Base-by-base conservation (phyloP, 805 yeast species). In the Wickerhamiella slavikovae region DNA sequence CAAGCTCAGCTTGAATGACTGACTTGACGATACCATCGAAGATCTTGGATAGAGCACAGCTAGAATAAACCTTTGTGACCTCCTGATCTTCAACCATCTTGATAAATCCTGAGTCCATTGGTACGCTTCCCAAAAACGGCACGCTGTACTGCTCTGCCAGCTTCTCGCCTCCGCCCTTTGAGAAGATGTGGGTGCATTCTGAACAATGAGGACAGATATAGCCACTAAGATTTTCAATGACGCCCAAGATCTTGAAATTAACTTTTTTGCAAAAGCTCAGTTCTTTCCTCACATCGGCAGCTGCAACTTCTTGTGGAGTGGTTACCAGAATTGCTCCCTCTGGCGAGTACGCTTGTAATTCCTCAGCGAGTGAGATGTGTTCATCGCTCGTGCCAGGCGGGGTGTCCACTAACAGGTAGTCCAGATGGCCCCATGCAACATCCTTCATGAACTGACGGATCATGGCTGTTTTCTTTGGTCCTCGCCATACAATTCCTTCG, bases 381-480 rank as follows among this genome's bases (percentile, higher is more conserved):
- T 89, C 99, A 51, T 89, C 99, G 0, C 93, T 76, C 0, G 99
- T 89, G 0, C 99, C 99, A 0, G 99, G 99, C 1, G 99, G 99
- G 0, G 99, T 89, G 48, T 89, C 99, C 4, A 89, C 82, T 19
- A 89, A 54, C 32, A 85, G 53, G 46, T 77, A 85, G 32, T 79
- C 68, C 17, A 64, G 56, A 13, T 62, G 64, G 0, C 80, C 93
- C 99, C 99, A 89, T 17, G 67, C 66, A 2, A 85, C 93, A 48
- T 89, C 96, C 36, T 68, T 66, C 24, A 91, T 58, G 47, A 89
- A 85, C 54, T 89, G 99, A 36, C 83, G 66, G 22, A 89, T 77
- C 96, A 89, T 89, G 10, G 95, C 94, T 0, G 95, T 83, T 48
- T 91, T 89, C 52, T 85, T 82, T 3, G 99, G 98, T 0, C 99